Evolutionary conservation across 192 early-diverging fungal species (phyloP).

Genomic region (Spizellomyces sp.): DNA sequence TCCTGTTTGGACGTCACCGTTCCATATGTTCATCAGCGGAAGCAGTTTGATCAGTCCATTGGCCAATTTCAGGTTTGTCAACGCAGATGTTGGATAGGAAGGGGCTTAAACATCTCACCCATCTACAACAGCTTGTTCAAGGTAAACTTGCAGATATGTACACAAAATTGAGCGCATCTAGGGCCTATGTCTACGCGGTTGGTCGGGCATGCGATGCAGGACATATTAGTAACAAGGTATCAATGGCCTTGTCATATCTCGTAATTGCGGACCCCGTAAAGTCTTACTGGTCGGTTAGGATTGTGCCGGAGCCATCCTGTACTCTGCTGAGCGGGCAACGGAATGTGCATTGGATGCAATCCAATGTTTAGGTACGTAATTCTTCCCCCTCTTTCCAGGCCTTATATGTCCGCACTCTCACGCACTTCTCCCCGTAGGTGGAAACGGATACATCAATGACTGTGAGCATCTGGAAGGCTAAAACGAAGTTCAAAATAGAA

Average conservation of each 20-base stretch:
- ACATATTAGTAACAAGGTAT: constrained; percentile 70
- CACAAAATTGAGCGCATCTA: constrained; percentile 89
- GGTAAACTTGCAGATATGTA: constrained; percentile 98
- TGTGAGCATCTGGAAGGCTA: constrained; percentile 34
- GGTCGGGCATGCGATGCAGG: constrained; percentile 84
- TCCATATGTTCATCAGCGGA: constrained; percentile 83
- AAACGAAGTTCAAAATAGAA: neutral
- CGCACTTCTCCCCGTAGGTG: constrained; percentile 40
- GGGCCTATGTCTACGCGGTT: constrained; percentile 88
- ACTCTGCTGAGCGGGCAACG: constrained; percentile 91
- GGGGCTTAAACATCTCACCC: no score
- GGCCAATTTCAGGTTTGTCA: constrained; percentile 73
- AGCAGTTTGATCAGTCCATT: constrained; percentile 84
- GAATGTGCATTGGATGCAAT: constrained; percentile 91
- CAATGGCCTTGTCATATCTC: neutral
- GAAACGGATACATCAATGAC: constrained; percentile 95
- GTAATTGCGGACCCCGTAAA: neutral
- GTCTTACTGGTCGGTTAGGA: constrained; percentile 47
- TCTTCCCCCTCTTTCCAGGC: neutral
- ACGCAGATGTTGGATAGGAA: neutral
- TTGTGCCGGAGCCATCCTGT: constrained; percentile 92
- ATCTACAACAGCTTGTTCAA: constrained; percentile 66
- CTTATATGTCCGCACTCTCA: neutral
- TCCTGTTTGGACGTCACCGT: constrained; percentile 76
- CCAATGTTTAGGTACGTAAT: constrained; percentile 74